phyloP scores from a whole-genome alignment of 106 monocot species.

The Agapanthus africanus region DNA sequence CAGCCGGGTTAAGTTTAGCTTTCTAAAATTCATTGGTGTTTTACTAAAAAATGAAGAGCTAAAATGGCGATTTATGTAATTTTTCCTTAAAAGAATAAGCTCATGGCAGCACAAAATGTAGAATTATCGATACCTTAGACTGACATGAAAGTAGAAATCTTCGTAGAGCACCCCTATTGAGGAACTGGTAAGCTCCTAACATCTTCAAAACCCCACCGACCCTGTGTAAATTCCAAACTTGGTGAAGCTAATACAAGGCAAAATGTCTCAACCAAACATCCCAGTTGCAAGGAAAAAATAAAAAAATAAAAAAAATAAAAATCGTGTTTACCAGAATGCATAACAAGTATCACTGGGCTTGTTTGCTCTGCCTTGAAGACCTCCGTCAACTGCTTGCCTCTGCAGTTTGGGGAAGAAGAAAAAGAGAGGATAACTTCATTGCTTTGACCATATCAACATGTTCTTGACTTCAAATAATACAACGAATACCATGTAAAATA shows the following conservation, averaged over 20 bases:
- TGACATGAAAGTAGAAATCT: constrained; percentile 79
- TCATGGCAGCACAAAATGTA: neutral
- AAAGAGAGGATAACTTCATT: constrained; percentile 1
- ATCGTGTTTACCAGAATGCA: constrained; percentile 75
- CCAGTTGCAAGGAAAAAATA: neutral
- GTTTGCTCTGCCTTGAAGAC: constrained; percentile 86
- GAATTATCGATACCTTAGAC: constrained; percentile 34
- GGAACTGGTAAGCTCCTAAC: constrained; percentile 47
- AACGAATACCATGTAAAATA: too few relatives aligned
- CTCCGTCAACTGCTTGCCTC: constrained; percentile 87
- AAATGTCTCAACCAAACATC: neutral
- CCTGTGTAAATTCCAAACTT: constrained; percentile 29
- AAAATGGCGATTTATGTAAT: neutral
- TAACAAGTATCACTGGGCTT: constrained; percentile 96
- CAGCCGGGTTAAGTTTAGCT: too few relatives aligned
- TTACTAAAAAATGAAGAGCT: neutral
- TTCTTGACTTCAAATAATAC: too few relatives aligned
- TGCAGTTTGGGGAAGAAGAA: too few relatives aligned
- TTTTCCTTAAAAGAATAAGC: neutral
- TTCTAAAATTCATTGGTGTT: neutral
- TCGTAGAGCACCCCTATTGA: constrained; percentile 45
- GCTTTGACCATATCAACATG: neutral
- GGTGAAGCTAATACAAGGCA: neutral
- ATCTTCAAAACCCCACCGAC: constrained; percentile 79
- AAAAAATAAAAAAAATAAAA: too few relatives aligned